Evolutionary conservation across 345 rosid genomes (phyloP), one percentile per base, ranked within the genome.

Genomic region (Microcos paniculata): DNA sequence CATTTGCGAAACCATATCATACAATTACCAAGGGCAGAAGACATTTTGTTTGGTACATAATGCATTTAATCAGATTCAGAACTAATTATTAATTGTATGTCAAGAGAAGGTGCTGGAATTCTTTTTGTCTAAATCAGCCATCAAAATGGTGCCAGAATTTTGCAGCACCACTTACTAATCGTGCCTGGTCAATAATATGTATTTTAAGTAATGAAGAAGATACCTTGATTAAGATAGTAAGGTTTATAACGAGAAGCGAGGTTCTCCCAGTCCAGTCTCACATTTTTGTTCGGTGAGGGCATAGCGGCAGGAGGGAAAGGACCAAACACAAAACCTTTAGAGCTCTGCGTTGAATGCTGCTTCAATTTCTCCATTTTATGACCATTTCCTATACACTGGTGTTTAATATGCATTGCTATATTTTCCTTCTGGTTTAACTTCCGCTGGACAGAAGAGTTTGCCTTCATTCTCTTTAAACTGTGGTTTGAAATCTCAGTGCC

Each of bases 211-310:
- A 19, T 30, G 72, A 77, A 70, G 23, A 15, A 45, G 56, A 31
- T 84, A 91, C 97, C 97, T 86, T 81, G 88, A 84, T 91, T 91
- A 63, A 76, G 82, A 80, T 91, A 93, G 42, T 75, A 87, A 59
- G 90, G 97, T 62, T 75, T 86, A 58, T 73, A 81, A 19, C 85
- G 69, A 49, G 90, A 86, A 73, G 92, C 78, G 31, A 91, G 84
- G 76, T 12, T 79, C 82, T 90, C 88, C 79, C 87, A 71, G 77
- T 87, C 90, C 65, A 56, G 78, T 73, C 55, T 82, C 38, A 9
- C 80, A 63, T 55, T 74, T 73, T 76, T 87, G 42, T 82, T 81
- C 66, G 63, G 82, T 24, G 70, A 53, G 56, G 75, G 56, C 63
- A 71, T 58, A 31, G 65, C 73, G 15, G 61, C 73, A 23, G 91